These are phyloP conservation scores for Aspergillus pseudonomiae DNA, from an alignment of 2,329 filamentous ascomycete genomes.

Conservation along the genomic window DNA sequence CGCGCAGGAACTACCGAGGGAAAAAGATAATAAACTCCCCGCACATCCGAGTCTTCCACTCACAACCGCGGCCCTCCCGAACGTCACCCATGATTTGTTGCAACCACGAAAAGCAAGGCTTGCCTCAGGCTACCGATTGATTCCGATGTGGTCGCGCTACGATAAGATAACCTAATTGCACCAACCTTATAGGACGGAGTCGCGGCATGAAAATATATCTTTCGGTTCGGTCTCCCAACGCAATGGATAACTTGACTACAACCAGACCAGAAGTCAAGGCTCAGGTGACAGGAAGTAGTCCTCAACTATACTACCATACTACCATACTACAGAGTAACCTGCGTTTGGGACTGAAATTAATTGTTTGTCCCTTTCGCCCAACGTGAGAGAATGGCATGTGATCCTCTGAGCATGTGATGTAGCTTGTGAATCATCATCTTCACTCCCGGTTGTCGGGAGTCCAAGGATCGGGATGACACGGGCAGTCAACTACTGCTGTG, in stretches of 20 bases:
- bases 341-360: neutral
- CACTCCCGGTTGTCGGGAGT: neutral
- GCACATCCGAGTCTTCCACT: conserved; percentile 22
- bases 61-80: conserved; percentile 18
- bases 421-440: neutral
- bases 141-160: neutral
- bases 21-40: conserved; percentile 19
- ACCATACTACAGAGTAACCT: neutral
- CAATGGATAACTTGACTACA: neutral
- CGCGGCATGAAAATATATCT: too few relatives aligned
- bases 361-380: neutral
- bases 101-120: neutral
- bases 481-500: neutral
- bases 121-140: neutral
- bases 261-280: neutral
- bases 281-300: neutral
- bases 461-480: neutral
- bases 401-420: neutral
- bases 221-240: too few relatives aligned
- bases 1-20: conserved; percentile 7
- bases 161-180: neutral
- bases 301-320: neutral
- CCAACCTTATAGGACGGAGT: neutral
- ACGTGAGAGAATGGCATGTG: neutral
- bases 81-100: neutral